These are phyloP conservation scores for Cichorium intybus DNA, from an alignment of 140 eudicot species.

Conservation along the genomic window DNA sequence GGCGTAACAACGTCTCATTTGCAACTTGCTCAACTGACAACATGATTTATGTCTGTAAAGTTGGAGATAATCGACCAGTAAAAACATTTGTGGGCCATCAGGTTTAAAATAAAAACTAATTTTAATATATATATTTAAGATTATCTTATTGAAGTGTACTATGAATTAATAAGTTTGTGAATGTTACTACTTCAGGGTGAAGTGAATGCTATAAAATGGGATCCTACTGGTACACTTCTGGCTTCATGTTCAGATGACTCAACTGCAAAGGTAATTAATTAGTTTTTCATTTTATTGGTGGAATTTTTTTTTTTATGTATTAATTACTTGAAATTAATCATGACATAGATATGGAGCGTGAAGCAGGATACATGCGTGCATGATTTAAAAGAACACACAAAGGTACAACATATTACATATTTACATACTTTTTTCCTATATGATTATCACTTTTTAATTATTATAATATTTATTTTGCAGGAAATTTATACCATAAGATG, in stretches of 20 bases:
- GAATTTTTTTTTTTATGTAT: not conserved
- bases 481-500: slow-evolving; percentile 95
- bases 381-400: slow-evolving; percentile 87
- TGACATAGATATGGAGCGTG: slow-evolving; percentile 90
- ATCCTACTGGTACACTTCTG: slow-evolving; percentile 85
- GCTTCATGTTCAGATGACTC: slow-evolving; percentile 95
- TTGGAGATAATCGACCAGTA: slow-evolving; percentile 86
- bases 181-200: slow-evolving; percentile 58
- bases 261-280: slow-evolving; percentile 77
- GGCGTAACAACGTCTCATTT: slow-evolving; percentile 90
- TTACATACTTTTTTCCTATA: not conserved
- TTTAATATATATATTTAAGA: no score
- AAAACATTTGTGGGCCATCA: slow-evolving; percentile 80
- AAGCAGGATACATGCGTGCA: slow-evolving; percentile 81
- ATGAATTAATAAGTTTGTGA: not conserved
- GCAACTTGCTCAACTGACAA: slow-evolving; percentile 97
- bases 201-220: slow-evolving; percentile 96
- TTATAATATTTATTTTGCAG: slow-evolving; percentile 28
- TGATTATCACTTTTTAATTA: not conserved
- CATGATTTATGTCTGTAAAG: slow-evolving; percentile 94
- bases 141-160: not conserved
- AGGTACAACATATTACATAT: slow-evolving; percentile 39
- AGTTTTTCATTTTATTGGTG: not conserved
- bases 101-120: slow-evolving; percentile 31
- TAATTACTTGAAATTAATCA: slow-evolving; percentile 9